Evolutionary conservation across 371 early-diverging fungal species (phyloP), one percentile per base, ranked within the genome.

Genomic region (Blakeslea trispora): DNA sequence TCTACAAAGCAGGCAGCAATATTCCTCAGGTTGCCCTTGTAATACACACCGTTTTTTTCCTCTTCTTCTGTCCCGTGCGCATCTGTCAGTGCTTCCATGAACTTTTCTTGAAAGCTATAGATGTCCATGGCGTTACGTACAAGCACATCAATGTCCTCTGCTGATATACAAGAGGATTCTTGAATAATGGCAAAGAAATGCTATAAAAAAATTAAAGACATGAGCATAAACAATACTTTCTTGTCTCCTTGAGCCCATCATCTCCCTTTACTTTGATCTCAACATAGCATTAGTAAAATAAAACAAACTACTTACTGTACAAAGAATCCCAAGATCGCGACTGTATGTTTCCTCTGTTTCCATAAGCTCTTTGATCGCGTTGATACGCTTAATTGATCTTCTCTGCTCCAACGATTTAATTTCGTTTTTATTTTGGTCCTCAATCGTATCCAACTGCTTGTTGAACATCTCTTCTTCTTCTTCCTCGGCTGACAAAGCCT

Each of bases 291-390:
- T 19, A n/a, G 17, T 5, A 40, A 21, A 46, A 37, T 37, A 37
- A 37, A 14, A 7, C 11, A 7, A 6, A 11, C 11, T 37, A 37
- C 37, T 68, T 64, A 77, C 77, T 31, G 53, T 69, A 17, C 65
- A 71, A 13, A 77, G 62, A n/a, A 69, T 64, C 34, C 53, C 51
- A 5, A 77, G 45, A 56, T 74, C 72, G 6, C 66, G 51, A 6
- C 61, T 54, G 55, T 74, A 77, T 0, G 53, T 66, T 32, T 62
- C 63, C 51, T 77, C 78, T 10, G 78, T 72, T 35, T 67, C 64
- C 52, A 77, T 50, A 2, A 77, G 41, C 44, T 77, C 78, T n/a
- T 71, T 60, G 11, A 64, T 49, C 18, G 58, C 50, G 40, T 53
- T 63, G 15, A 62, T 35, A 4, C 63, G 34, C 28, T 57, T 58